A percentile compares a stretch with the other conserved stretches of the same genome.
Evolutionary conservation across 2,329 filamentous ascomycete genomes (phyloP).

Genomic region (Fusarium aywerte): DNA sequence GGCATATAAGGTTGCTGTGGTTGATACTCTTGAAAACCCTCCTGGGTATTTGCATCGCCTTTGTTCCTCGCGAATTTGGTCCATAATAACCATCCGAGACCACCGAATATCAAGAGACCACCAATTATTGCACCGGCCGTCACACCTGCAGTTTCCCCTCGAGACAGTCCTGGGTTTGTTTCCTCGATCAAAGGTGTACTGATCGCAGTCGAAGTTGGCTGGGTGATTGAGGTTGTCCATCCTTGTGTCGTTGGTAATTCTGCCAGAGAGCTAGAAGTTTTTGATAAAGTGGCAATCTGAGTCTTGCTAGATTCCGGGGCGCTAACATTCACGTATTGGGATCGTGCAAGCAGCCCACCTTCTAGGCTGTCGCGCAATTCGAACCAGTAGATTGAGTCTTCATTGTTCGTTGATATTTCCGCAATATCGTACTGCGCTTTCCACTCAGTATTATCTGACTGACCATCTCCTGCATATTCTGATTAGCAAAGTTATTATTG

Average conservation of each 20-base stretch:
- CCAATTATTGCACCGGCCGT: background rate
- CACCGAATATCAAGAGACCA: background rate
- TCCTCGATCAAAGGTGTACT: background rate
- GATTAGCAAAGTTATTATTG: background rate
- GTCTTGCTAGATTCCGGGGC: background rate
- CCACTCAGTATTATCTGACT: background rate
- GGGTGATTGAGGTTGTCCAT: fast-evolving
- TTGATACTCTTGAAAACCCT: no score
- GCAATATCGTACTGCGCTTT: background rate
- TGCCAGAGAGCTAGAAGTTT: background rate
- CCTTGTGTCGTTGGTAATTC: background rate
- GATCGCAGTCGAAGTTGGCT: fast-evolving
- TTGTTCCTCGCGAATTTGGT: background rate
- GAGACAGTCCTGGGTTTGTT: background rate
- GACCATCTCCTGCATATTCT: background rate
- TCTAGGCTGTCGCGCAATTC: background rate
- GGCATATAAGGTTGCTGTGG: no score
- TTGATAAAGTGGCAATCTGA: background rate
- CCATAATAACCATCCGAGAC: background rate
- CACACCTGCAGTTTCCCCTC: background rate
- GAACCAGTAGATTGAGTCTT: background rate
- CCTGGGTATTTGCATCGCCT: background rate
- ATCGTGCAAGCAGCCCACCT: fast-evolving
- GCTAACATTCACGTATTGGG: background rate
- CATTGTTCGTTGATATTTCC: fast-evolving